Conservation (phyloP, 805 yeast genomes). For the Cyberlindnera maclurae region DNA sequence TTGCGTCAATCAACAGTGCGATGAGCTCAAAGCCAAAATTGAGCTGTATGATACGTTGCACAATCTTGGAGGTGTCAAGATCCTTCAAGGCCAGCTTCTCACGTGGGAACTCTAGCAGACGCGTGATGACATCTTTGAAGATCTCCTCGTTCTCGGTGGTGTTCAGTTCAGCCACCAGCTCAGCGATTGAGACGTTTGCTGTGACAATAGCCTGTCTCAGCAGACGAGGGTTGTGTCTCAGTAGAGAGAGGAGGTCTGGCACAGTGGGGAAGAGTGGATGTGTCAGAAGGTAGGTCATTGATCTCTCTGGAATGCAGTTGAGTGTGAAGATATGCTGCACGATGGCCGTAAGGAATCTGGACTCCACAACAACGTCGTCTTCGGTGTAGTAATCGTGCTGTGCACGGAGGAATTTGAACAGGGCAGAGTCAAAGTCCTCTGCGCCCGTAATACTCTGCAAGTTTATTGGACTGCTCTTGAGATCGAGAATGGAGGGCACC, state of each 20-base stretch:
- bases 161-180: constrained; percentile 55
- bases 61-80: constrained; percentile 29
- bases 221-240: constrained; percentile 53
- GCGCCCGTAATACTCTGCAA: constrained; percentile 20
- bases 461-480: constrained; percentile 11
- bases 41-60: constrained; percentile 38
- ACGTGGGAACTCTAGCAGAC: constrained; percentile 54
- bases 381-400: constrained; percentile 51
- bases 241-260: constrained; percentile 43
- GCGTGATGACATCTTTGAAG: constrained; percentile 57
- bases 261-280: constrained; percentile 83
- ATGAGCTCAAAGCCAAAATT: constrained; percentile 56
- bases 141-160: constrained; percentile 52
- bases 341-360: constrained; percentile 41
- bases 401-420: constrained; percentile 27
- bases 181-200: constrained; percentile 58
- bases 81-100: constrained; percentile 26
- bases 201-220: constrained; percentile 79
- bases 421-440: constrained; percentile 25
- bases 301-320: constrained; percentile 30
- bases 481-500: constrained; percentile 24
- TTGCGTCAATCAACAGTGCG: constrained; percentile 61
- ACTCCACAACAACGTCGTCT: constrained; percentile 58
- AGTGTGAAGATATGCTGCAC: constrained; percentile 35
- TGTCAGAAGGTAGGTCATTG: constrained; percentile 69